Base-by-base conservation (phyloP, 768 basidiomycete genomes). In the Leccinum rimulosum region DNA sequence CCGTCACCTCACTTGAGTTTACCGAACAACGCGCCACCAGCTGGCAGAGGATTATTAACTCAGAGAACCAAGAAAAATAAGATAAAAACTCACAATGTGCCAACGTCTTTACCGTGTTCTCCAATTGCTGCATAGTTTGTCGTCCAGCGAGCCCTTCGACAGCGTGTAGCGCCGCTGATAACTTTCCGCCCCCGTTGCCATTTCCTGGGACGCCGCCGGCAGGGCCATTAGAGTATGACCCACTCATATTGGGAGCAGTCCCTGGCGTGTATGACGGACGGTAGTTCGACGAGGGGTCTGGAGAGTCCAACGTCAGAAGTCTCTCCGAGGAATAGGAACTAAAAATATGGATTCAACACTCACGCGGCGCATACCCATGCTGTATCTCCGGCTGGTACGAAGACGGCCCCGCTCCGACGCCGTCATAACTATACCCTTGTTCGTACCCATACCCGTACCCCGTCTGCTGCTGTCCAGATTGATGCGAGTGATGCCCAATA, bases 121-220 rank as follows among this genome's bases (percentile, higher is more conserved):
- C 83, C 48, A 87, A 60, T 63, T 82, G 83, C 33, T 71, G 68
- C 45, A 81, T 72, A 47, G 78, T 79, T 56, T 78, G 79, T 62
- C 74, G 76, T 4, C 86, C 84, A 17, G 83, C 82, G 31, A 85
- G 70, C 59, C 77, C 81, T 67, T 85, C 85, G 19, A 88, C 76
- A n/a, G 79, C 76, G 60, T 70, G 77, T 63, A 79, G 64, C 45
- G 84, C 84, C 12, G 64, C 33, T 80, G 61, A 9, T 4, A 55
- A 22, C 0, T 56, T 55, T 0, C 61, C 60, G 4, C 64, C 36
- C 27, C 27, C 27, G 27, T 27, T 31, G 9, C 57, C 55, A 36
- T 47, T 0, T 31, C 57, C 3, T 51, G 12, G 15, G 33, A 45
- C n/a, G 5, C 28, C 12, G 22, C 36, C 27, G n/a, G 6, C n/a